Conservation (phyloP, 208 protist genomes). For the Leishmania mexicana region DNA sequence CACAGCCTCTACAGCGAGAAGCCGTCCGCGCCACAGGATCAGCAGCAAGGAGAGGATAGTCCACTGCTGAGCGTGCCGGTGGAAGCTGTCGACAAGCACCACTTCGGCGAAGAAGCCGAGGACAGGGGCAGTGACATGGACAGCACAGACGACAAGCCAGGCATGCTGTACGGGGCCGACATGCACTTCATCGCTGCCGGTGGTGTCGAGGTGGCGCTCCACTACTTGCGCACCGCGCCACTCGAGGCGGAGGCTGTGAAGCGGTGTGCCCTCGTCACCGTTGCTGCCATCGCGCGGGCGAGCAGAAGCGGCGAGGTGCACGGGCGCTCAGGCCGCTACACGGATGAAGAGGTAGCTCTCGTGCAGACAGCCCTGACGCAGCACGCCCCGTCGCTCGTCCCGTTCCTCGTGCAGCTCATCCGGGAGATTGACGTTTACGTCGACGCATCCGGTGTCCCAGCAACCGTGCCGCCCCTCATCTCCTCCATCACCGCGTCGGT, state of each 20-base stretch:
- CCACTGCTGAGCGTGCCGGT: not conserved
- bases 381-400: conserved; percentile 27
- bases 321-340: conserved; percentile 10
- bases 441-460: conserved; percentile 39
- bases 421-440: conserved; percentile 46
- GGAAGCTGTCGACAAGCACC: not conserved
- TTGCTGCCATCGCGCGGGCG: conserved; percentile 38
- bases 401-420: conserved; percentile 33
- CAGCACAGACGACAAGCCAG: conserved; percentile 11
- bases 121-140: not conserved
- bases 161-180: conserved; percentile 43
- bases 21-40: not conserved
- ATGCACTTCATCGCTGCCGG: conserved; percentile 55
- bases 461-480: conserved; percentile 18
- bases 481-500: conserved; percentile 9
- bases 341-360: conserved; percentile 9
- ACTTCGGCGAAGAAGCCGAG: not conserved
- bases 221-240: conserved; percentile 47
- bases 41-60: conserved; percentile 6
- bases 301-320: conserved; percentile 21
- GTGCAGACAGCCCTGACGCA: conserved; percentile 13
- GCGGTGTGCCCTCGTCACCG: conserved; percentile 41
- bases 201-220: conserved; percentile 54
- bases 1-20: conserved; percentile 3
- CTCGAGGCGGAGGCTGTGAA: conserved; percentile 44